phyloP scores from a whole-genome alignment of 495 filamentous ascomycete species.

The Neurospora discreta region DNA sequence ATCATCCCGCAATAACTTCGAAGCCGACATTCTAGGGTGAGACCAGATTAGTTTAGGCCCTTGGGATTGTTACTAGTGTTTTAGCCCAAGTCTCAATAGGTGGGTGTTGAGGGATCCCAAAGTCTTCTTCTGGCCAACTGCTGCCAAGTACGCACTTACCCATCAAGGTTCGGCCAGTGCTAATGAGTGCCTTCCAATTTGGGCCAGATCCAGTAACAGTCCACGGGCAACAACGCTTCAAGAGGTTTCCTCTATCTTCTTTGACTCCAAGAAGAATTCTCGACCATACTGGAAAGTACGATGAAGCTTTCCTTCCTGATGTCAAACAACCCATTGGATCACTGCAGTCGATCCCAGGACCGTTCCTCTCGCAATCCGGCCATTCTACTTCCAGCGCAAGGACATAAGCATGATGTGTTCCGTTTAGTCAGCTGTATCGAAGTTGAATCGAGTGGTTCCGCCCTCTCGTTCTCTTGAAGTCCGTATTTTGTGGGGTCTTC shows the following conservation, averaged over 20 bases:
- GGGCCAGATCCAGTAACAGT: not conserved
- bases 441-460: not conserved
- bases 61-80: not conserved
- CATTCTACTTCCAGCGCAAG: not conserved
- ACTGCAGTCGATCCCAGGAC: not conserved
- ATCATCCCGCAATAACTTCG: not conserved
- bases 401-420: not conserved
- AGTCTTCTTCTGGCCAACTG: not conserved
- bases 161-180: not conserved
- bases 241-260: not conserved
- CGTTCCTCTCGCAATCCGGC: not conserved
- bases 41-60: not conserved
- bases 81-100: not conserved
- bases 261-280: not conserved
- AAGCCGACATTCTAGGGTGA: not conserved
- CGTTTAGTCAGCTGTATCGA: not conserved
- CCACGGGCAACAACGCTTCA: not conserved
- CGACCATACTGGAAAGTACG: not conserved
- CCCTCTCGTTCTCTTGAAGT: not conserved
- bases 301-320: not conserved
- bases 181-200: not conserved
- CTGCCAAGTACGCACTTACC: not conserved
- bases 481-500: not conserved
- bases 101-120: not conserved
- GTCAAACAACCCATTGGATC: not conserved